Percentiles rank a stretch among this genome's conserved stretches.
Conservation (phyloP, 2,329 filamentous ascomycete genomes). For the Trichoderma koningii region DNA sequence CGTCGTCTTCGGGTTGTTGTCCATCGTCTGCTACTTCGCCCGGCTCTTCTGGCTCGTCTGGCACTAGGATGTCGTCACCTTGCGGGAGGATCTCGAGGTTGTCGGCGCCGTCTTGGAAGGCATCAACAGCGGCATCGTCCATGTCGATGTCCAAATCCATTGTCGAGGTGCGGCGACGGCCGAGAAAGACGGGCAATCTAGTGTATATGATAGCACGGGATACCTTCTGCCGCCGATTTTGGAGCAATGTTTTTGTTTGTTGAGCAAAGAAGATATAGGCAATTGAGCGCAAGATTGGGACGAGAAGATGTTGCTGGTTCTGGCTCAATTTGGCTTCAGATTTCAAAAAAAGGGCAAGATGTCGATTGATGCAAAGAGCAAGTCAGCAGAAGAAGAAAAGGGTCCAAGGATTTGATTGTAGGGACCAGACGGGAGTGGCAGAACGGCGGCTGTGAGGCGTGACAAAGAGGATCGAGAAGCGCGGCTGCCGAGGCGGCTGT, state of each 20-base stretch:
- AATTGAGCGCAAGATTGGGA: not conserved
- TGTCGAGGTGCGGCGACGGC: not conserved
- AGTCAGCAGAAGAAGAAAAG: not conserved
- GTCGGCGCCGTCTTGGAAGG: constrained; percentile 33
- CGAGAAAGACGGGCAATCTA: too few relatives aligned
- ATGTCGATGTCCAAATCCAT: constrained; percentile 75
- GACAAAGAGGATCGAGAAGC: constrained; percentile 13
- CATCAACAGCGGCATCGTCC: constrained; percentile 58
- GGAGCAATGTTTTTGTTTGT: not conserved
- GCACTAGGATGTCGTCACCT: constrained; percentile 45
- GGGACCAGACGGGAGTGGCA: constrained; percentile 3
- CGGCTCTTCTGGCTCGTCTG: constrained; percentile 43
- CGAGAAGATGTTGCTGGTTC: not conserved
- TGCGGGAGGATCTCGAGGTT: constrained; percentile 35
- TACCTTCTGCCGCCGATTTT: too few relatives aligned
- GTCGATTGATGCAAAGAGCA: not conserved
- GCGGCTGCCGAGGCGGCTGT: constrained; percentile 17
- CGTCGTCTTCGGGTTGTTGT: constrained; percentile 31
- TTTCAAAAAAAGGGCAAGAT: not conserved
- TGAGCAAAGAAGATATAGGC: too few relatives aligned
- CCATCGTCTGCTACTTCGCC: constrained; percentile 45
- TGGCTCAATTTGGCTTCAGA: not conserved
- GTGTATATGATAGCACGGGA: too few relatives aligned
- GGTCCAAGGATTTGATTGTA: not conserved
- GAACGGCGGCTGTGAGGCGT: constrained; percentile 22